phyloP scores from a whole-genome alignment of 768 basidiomycete species.

The Mycena haematopus region DNA sequence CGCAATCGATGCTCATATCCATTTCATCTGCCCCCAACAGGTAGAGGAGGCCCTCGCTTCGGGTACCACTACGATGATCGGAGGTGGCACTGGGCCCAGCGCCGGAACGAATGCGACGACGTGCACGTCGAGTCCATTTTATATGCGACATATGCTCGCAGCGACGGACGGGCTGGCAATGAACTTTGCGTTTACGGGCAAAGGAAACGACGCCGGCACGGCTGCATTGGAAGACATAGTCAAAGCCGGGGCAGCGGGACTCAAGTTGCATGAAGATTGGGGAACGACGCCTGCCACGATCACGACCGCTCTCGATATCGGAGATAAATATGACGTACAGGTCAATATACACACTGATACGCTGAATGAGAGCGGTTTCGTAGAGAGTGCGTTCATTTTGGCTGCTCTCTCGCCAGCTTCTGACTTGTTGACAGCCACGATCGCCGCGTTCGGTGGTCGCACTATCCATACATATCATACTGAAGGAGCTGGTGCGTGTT shows the following conservation, averaged over 20 bases:
- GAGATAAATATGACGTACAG: constrained; percentile 93
- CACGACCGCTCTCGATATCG: constrained; percentile 76
- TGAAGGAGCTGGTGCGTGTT: constrained; percentile 83
- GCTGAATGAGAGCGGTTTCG: constrained; percentile 95
- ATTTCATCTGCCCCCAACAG: constrained; percentile 95
- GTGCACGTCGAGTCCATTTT: constrained; percentile 90
- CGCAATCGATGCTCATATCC: constrained; percentile 89
- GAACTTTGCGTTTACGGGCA: constrained; percentile 96
- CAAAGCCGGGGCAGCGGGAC: constrained; percentile 81
- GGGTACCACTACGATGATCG: constrained; percentile 93
- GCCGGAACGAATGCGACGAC: constrained; percentile 93
- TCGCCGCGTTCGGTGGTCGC: constrained; percentile 85
- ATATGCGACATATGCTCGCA: constrained; percentile 88
- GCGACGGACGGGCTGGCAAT: constrained; percentile 90
- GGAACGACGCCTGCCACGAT: constrained; percentile 89
- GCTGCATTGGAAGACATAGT: constrained; percentile 81
- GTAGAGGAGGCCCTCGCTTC: constrained; percentile 83
- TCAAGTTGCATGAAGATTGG: constrained; percentile 99
- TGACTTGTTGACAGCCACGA: constrained; percentile 65
- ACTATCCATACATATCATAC: constrained; percentile 98
- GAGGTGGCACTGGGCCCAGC: constrained; percentile 94
- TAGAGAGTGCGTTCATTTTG: constrained; percentile 69
- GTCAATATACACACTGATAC: constrained; percentile 98
- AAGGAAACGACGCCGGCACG: constrained; percentile 89
- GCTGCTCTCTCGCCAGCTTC: neutral